phyloP scores from a whole-genome alignment of 139 green algal species.

The Tetradesmus obliquus region DNA sequence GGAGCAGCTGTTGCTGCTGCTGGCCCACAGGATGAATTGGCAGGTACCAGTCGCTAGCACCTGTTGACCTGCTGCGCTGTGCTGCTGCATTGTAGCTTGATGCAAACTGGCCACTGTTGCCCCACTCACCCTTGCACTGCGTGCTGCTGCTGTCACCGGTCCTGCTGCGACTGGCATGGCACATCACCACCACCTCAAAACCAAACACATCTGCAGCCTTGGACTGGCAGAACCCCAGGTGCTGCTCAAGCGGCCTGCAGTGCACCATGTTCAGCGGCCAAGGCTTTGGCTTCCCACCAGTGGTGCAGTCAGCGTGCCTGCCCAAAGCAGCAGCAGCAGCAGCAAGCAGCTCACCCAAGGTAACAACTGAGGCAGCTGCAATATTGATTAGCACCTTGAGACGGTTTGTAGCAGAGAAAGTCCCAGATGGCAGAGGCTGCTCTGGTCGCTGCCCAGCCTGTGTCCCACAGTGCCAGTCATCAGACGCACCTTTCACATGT shows the following conservation, averaged over 20 bases:
- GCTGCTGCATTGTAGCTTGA: too few species aligned
- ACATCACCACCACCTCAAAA: too few species aligned
- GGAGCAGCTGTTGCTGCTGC: background rate
- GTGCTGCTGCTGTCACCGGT: background rate
- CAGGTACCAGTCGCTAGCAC: too few species aligned
- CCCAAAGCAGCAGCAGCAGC: background rate
- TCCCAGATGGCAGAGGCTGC: too few species aligned
- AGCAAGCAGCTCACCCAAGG: background rate
- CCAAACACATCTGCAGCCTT: background rate
- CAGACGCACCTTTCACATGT: too few species aligned
- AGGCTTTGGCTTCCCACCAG: conserved; percentile 22
- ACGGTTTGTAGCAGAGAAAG: too few species aligned
- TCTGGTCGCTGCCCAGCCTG: too few species aligned
- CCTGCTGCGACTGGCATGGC: background rate
- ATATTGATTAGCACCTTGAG: too few species aligned
- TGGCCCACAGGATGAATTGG: too few species aligned
- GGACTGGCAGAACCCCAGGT: conserved; percentile 29
- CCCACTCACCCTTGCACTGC: background rate
- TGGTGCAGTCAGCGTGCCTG: background rate
- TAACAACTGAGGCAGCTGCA: background rate
- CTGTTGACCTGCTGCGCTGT: too few species aligned
- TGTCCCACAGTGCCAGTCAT: too few species aligned
- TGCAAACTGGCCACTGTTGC: background rate
- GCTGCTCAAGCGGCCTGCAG: conserved; percentile 8
- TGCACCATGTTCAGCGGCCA: conserved; percentile 22